Conservation (phyloP, 2,329 filamentous ascomycete genomes). For the Thelonectria rubi region DNA sequence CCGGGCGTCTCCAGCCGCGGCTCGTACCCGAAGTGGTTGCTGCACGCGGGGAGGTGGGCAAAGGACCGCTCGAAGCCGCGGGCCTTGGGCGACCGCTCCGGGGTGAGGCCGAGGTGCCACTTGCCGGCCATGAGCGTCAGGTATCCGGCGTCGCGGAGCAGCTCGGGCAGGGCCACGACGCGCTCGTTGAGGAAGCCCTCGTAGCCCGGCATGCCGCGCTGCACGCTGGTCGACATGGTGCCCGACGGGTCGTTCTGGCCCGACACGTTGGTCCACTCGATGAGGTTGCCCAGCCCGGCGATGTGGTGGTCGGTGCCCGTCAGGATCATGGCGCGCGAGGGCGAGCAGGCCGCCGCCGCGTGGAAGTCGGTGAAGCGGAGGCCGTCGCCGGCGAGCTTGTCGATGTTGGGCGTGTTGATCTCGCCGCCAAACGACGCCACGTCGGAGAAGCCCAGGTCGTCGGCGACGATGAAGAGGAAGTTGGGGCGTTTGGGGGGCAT, state of each 20-base stretch:
- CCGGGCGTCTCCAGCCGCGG: constrained; percentile 24
- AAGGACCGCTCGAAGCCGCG: constrained; percentile 66
- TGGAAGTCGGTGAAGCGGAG: constrained; percentile 67
- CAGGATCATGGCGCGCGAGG: constrained; percentile 67
- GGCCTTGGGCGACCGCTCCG: constrained; percentile 1
- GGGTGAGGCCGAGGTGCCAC: constrained; percentile 39
- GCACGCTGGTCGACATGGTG: neutral
- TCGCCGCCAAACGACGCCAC: constrained; percentile 59
- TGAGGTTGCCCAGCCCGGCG: no score
- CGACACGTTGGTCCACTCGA: constrained; percentile 63
- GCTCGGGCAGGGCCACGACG: no score
- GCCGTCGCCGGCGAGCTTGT: constrained; percentile 54
- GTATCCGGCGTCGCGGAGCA: no score
- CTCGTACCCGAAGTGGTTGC: constrained; percentile 53
- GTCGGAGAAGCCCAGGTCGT: constrained; percentile 43
- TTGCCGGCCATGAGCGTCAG: constrained; percentile 56
- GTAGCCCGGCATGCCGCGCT: constrained; percentile 21
- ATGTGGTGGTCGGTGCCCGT: constrained; percentile 67
- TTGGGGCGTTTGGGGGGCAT: no score
- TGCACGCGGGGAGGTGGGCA: constrained; percentile 67
- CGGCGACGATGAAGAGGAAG: constrained; percentile 43
- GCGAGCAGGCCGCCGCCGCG: constrained; percentile 66
- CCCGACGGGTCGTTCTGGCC: constrained; percentile 40
- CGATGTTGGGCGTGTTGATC: constrained; percentile 65
- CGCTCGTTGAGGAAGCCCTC: no score